Conservation (phyloP, 805 yeast genomes). For the Metschnikowia kunwiensis region DNA sequence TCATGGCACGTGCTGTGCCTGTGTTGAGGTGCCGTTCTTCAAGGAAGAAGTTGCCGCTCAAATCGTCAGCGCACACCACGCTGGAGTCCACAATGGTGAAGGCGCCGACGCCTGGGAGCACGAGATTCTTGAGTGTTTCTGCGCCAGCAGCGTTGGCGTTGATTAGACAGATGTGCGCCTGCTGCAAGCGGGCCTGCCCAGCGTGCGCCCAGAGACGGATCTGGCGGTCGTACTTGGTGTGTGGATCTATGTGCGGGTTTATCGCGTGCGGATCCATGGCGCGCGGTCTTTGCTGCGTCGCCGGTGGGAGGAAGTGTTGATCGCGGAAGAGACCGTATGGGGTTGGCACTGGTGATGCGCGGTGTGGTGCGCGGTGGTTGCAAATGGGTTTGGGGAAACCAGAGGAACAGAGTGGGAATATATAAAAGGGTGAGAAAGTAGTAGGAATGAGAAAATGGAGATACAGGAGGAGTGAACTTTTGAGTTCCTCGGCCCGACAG, state of each 20-base stretch:
- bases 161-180: constrained; percentile 58
- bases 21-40: constrained; percentile 42
- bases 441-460: no score
- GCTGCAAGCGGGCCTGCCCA: constrained; percentile 66
- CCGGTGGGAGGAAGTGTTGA: no score
- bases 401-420: no score
- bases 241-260: no score
- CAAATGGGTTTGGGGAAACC: no score
- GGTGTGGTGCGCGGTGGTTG: no score
- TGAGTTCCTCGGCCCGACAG: no score
- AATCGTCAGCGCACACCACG: constrained; percentile 39
- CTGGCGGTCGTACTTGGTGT: constrained; percentile 73
- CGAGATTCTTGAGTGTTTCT: constrained; percentile 74
- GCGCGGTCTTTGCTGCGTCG: constrained; percentile 1
- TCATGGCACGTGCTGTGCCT: constrained; percentile 38
- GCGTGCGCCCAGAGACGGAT: constrained; percentile 77
- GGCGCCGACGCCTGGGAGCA: constrained; percentile 68
- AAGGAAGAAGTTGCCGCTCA: constrained; percentile 64
- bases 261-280: no score
- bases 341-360: no score
- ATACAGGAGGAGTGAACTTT: no score
- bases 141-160: constrained; percentile 56
- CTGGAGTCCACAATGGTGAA: constrained; percentile 56
- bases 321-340: no score
- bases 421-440: no score